Base-by-base conservation (phyloP, 2,329 filamentous ascomycete genomes). In the Arthroderma sp. region DNA sequence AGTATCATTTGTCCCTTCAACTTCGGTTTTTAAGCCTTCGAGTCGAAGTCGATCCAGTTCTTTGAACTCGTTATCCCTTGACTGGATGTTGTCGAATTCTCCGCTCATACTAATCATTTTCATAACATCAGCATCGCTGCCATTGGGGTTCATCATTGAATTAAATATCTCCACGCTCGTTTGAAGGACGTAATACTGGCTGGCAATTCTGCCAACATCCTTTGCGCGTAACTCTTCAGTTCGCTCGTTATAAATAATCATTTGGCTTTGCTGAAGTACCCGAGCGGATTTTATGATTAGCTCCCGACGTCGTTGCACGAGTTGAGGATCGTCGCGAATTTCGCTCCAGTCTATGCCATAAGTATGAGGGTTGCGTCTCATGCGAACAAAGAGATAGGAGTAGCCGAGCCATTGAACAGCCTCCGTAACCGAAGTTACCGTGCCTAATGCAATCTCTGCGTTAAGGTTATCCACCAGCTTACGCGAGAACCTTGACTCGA, bases 331-430 rank as follows among this genome's bases (percentile, higher is more conserved):
- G 53, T 96, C 84, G 30, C 80, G 73, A 44, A 86, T 83, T 63
- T 98, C 91, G 10, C 82, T 73, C 85, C 86, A 96, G 54, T 95
- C 88, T 40, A 98, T 96, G 2, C 89, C 91, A 57, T 98, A 98
- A 1, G 82, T 81, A 58, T 89, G 77, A 3, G 88, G 89, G 52
- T 91, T 94, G 48, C 85, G 78, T 59, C 85, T 80, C 91, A 98
- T 98, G 34, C 91, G 83, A 34, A 98, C 89, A 61, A 94, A 98
- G 0, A 98, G 72, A 58, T 96, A 98, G 0, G 89, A 95, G 61
- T 98, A 98, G 9, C 93, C 89, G 30, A 98, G 82, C 91, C 91
- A 98, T 52, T 93, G 86, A 1, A 95, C 88, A 0, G 86, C 91
- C 66, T 98, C 93, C 2, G 82, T 72, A 1, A 98, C 83, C 1